Evolutionary conservation across 805 yeast genomes (phyloP), one percentile per base, ranked within the genome.

Genomic region (Yarrowia sp.): DNA sequence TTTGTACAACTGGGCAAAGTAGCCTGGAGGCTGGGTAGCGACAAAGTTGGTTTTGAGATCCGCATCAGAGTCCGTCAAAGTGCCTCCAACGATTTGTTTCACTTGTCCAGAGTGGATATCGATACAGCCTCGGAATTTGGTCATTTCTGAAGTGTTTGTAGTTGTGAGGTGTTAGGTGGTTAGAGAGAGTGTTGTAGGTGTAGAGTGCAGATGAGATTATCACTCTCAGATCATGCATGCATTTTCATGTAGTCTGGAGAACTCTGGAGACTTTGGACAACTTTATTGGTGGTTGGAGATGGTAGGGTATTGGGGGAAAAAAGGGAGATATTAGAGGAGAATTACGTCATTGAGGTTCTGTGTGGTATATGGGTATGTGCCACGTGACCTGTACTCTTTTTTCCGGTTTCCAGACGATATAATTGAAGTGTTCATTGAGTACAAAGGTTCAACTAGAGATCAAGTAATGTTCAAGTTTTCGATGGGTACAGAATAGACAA

Each of bases 61-160:
- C 64, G 79, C 83, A 10, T 75, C 75, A 9, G 75, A 71, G n/a
- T 75, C 75, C 0, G 82, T 80, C 21, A 95, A 79, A 0, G 97
- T 89, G 0, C 97, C 96, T 7, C 99, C 99, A 0, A 95, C 98
- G 63, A 95, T 95, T 74, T 95, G 99, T 72, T 95, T 95, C 67
- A 95, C 99, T 69, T 90, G 88, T 1, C 99, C 99, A 8, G 88
- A 83, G 75, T 95, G 99, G 66, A 95, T 86, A 73, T 95, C 99
- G 40, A 95, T 93, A 72, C 99, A 95, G 0, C 98, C 98, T 71
- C 92, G 84, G 77, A 90, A 95, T 62, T 82, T 81, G 0, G 97
- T 92, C 97, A 92, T 92, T 30, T 38, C n/a, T n/a, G n/a, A n/a
- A n/a, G 12, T 9, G 19, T 12, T 19, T 10, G 4, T 11, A 2